A percentile compares a stretch with the other conserved stretches of the same genome.
These are phyloP conservation scores for Trichosanthes cucumerina DNA, from an alignment of 306 rosid genomes.

Conservation along the genomic window DNA sequence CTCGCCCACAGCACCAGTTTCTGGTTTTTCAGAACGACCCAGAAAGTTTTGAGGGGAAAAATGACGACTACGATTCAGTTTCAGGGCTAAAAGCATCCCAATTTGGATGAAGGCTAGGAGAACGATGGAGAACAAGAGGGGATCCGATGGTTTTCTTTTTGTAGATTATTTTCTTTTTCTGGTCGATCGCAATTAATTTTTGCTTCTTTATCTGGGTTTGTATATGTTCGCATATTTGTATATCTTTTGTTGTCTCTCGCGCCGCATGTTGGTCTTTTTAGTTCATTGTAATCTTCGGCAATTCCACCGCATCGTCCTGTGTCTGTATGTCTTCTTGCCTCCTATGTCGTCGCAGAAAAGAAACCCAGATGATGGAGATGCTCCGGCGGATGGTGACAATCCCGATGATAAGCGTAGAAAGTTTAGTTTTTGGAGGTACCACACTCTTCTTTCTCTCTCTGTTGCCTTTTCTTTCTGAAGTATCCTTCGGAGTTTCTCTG, in stretches of 20 bases:
- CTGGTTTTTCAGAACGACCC: not conserved
- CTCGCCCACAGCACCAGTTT: not conserved
- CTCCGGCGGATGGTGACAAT: slow-evolving; percentile 26
- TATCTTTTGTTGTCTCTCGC: slow-evolving; percentile 4
- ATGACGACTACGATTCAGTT: not conserved
- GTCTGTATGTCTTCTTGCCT: not conserved
- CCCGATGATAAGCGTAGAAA: slow-evolving; percentile 66
- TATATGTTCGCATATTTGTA: not conserved
- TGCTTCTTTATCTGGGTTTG: not conserved
- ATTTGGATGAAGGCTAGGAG: not conserved
- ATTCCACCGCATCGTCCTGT: slow-evolving; percentile 4
- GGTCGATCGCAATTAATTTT: not conserved
- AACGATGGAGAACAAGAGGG: not conserved
- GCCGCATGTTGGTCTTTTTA: slow-evolving; percentile 36
- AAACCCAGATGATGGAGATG: slow-evolving; percentile 60
- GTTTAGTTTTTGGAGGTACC: slow-evolving; percentile 36
- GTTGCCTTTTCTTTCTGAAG: not conserved
- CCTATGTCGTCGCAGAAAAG: slow-evolving; percentile 73
- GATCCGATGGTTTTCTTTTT: not conserved
- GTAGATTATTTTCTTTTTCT: not conserved
- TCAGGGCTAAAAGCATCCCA: not conserved
- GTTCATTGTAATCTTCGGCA: slow-evolving; percentile 7
- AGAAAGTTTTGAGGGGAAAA: not conserved
- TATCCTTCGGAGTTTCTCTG: not conserved
- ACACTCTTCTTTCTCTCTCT: not conserved